Percentiles rank a stretch among this genome's conserved stretches.
phyloP scores from a whole-genome alignment of 192 early-diverging fungal species.

The Podila minutissima region DNA sequence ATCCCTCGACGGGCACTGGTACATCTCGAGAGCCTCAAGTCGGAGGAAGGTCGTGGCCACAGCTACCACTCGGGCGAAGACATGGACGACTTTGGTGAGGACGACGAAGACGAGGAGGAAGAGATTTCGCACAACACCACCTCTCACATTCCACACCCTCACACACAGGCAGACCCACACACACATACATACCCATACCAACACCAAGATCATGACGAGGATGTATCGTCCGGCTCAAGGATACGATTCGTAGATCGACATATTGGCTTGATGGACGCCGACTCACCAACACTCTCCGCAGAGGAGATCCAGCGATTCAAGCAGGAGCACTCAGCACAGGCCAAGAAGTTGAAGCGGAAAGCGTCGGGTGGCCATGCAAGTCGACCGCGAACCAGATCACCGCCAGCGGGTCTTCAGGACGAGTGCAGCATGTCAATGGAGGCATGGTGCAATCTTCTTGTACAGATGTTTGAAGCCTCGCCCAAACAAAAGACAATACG shows the following conservation, averaged over 20 bases:
- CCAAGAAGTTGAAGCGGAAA: slow-evolving; percentile 37
- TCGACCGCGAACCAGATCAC: slow-evolving; percentile 41
- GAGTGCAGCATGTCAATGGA: slow-evolving; percentile 53
- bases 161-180: too few relatives aligned
- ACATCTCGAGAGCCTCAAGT: slow-evolving; percentile 44
- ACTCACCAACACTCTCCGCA: slow-evolving; percentile 35
- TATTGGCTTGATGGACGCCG: slow-evolving; percentile 26
- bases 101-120: slow-evolving; percentile 19
- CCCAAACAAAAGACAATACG: slow-evolving; percentile 58
- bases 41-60: slow-evolving; percentile 22
- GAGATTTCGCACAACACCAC: slow-evolving; percentile 20
- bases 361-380: slow-evolving; percentile 26
- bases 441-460: slow-evolving; percentile 51
- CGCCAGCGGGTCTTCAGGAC: slow-evolving; percentile 32
- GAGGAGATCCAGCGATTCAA: slow-evolving; percentile 49
- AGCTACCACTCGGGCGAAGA: slow-evolving; percentile 30
- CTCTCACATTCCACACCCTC: too few relatives aligned
- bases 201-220: background rate
- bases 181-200: background rate
- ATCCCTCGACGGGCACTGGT: slow-evolving; percentile 38
- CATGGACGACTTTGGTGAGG: slow-evolving; percentile 20
- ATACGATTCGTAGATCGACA: slow-evolving; percentile 44
- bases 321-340: slow-evolving; percentile 32
- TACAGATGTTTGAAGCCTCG: slow-evolving; percentile 54
- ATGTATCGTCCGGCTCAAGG: slow-evolving; percentile 23